These are phyloP conservation scores for Chloranthus sessilifolius DNA, from an alignment of 164 flowering plant species.

Conservation along the genomic window DNA sequence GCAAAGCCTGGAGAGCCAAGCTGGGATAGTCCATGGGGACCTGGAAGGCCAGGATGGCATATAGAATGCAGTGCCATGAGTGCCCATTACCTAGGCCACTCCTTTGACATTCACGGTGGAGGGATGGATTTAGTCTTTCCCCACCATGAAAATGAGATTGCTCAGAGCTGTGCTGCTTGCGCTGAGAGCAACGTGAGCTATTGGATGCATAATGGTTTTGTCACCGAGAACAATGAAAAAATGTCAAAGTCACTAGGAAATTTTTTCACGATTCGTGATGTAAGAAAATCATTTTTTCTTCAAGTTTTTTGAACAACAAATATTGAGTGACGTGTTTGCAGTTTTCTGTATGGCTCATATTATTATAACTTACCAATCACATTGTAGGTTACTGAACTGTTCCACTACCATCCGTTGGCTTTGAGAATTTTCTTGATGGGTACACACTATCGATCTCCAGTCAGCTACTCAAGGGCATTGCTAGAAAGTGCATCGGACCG, in stretches of 20 bases:
- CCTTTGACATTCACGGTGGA: conserved; percentile 96
- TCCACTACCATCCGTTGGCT: conserved; percentile 91
- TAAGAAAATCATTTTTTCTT: conserved; percentile 19
- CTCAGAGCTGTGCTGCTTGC: conserved; percentile 89
- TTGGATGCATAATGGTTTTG: conserved; percentile 97
- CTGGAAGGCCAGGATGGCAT: conserved; percentile 98
- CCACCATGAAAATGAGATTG: conserved; percentile 96
- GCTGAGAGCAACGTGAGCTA: conserved; percentile 54
- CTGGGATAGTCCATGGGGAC: conserved; percentile 98
- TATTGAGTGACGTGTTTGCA: neutral
- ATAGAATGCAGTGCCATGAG: conserved; percentile 99
- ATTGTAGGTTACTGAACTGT: conserved; percentile 53
- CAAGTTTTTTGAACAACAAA: too few species aligned
- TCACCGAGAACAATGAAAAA: conserved; percentile 74
- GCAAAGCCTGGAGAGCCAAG: conserved; percentile 87
- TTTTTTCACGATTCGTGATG: conserved; percentile 88
- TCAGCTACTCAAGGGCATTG: conserved; percentile 61
- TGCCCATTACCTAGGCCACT: conserved; percentile 56
- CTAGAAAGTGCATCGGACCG: conserved; percentile 74
- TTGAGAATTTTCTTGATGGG: conserved; percentile 80
- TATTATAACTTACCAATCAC: neutral
- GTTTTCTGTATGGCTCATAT: neutral
- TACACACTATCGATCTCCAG: conserved; percentile 83
- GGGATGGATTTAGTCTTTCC: conserved; percentile 93
- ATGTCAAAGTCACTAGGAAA: conserved; percentile 93